These are phyloP conservation scores for Chromosphaera perkinsii DNA, from an alignment of 208 protist species.

Conservation along the genomic window DNA sequence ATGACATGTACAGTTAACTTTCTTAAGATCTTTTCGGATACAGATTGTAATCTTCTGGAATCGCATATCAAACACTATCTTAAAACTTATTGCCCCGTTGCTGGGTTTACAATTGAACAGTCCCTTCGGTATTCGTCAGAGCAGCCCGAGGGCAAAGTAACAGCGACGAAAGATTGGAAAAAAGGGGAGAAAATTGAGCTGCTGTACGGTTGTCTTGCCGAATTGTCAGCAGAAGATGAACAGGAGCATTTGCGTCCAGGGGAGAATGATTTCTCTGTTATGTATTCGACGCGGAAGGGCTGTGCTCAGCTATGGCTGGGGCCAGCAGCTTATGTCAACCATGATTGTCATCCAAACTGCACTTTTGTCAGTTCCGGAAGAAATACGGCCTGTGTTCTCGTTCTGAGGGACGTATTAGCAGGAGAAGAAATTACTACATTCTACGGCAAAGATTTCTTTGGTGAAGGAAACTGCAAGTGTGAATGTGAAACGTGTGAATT, in stretches of 20 bases:
- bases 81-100: no score
- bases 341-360: conserved; percentile 24
- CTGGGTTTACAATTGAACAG: conserved; percentile 11
- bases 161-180: conserved; percentile 10
- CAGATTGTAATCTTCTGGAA: no score
- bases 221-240: conserved; percentile 14
- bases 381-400: conserved; percentile 8
- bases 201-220: conserved; percentile 27
- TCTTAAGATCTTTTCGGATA: no score
- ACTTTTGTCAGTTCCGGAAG: conserved; percentile 1
- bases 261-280: conserved; percentile 38
- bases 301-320: conserved; percentile 40
- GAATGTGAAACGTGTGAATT: conserved; percentile 10
- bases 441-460: conserved; percentile 24
- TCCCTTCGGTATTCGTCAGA: conserved; percentile 12
- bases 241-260: conserved; percentile 6
- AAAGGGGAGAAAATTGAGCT: conserved; percentile 19
- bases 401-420: conserved; percentile 2
- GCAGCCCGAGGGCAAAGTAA: conserved; percentile 17
- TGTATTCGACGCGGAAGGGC: conserved; percentile 36
- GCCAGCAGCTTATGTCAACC: conserved; percentile 36
- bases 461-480: not conserved
- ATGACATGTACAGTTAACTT: no score
- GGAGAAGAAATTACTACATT: conserved; percentile 28
- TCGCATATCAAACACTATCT: no score